phyloP scores from a whole-genome alignment of 768 basidiomycete species.

The Krasilnikovozyma curviuscula region DNA sequence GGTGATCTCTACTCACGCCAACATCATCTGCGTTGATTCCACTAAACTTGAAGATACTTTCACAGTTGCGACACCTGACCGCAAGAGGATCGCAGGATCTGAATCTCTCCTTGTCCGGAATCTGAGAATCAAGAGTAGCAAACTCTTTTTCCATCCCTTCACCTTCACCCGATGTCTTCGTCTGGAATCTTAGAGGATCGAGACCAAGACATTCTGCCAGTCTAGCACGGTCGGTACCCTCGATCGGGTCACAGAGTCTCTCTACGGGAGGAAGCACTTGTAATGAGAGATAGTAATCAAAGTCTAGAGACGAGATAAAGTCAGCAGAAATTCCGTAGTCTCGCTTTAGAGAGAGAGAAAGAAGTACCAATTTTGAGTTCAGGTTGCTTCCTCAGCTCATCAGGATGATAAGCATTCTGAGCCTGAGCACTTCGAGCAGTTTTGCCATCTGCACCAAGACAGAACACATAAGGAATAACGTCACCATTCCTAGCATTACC shows the following conservation, averaged over 20 bases:
- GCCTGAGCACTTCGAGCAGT: constrained; percentile 58
- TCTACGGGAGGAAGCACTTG: constrained; percentile 90
- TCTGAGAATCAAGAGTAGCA: constrained; percentile 65
- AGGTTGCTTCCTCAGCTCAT: constrained; percentile 58
- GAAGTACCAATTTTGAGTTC: constrained; percentile 53
- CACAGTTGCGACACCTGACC: constrained; percentile 59
- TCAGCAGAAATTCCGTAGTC: not conserved
- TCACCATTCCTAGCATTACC: constrained; percentile 65
- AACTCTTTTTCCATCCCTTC: constrained; percentile 45
- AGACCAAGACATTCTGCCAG: constrained; percentile 76
- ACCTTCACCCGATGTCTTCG: constrained; percentile 12
- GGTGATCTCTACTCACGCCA: not conserved
- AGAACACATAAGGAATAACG: constrained; percentile 92
- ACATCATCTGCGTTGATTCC: constrained; percentile 15
- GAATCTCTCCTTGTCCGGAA: constrained; percentile 75
- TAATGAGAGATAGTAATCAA: constrained; percentile 71
- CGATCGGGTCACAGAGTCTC: constrained; percentile 85
- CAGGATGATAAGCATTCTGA: constrained; percentile 79
- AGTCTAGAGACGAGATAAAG: constrained; percentile 36
- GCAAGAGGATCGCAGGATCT: constrained; percentile 50
- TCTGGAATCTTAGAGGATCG: constrained; percentile 24
- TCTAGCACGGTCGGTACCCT: constrained; percentile 78
- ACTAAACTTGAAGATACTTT: constrained; percentile 28
- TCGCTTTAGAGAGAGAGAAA: not conserved
- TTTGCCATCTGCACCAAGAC: constrained; percentile 48